Percentiles rank a stretch among this genome's conserved stretches.
phyloP scores from a whole-genome alignment of 1,139 yeast genomes.

The Saccharomyces hybrid region DNA sequence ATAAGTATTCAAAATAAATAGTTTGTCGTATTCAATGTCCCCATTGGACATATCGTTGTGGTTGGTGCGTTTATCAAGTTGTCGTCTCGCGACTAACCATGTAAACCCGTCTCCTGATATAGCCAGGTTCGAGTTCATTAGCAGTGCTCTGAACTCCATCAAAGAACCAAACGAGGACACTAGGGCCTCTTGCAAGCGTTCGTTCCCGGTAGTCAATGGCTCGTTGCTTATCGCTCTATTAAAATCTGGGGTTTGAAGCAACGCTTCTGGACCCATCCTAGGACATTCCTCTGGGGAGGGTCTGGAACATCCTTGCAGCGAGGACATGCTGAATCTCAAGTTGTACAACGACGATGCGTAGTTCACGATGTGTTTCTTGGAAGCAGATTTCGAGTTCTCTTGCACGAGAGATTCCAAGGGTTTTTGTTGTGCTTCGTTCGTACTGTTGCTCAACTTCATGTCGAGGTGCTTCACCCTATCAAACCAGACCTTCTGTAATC shows the following conservation, averaged over 20 bases:
- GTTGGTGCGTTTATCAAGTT: constrained; percentile 34
- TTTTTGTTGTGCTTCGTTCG: constrained; percentile 17
- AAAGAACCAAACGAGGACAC: constrained; percentile 60
- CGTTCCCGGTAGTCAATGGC: constrained; percentile 32
- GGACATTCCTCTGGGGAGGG: constrained; percentile 5
- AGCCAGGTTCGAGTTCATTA: constrained; percentile 53
- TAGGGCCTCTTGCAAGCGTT: constrained; percentile 38
- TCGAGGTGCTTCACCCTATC: constrained; percentile 44
- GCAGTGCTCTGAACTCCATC: constrained; percentile 55
- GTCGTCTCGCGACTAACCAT: constrained; percentile 52
- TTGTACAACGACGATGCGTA: constrained; percentile 56
- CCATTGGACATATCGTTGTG: constrained; percentile 10
- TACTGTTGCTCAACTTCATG: constrained; percentile 38
- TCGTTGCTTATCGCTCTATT: constrained; percentile 31
- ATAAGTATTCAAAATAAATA: constrained; percentile 65
- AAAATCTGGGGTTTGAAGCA: constrained; percentile 41
- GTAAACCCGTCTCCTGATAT: constrained; percentile 71
- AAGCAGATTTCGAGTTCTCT: constrained; percentile 27
- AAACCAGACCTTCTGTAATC: constrained; percentile 55
- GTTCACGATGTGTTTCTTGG: constrained; percentile 39
- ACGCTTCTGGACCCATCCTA: constrained; percentile 20
- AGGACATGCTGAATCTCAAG: constrained; percentile 51
- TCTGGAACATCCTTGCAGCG: constrained; percentile 34
- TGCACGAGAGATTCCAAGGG: constrained; percentile 26
- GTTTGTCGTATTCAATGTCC: constrained; percentile 35